Percentiles rank a stretch among this genome's conserved stretches.
These are phyloP conservation scores for Daedaleopsis nitida DNA, from an alignment of 768 basidiomycete species.

Conservation along the genomic window DNA sequence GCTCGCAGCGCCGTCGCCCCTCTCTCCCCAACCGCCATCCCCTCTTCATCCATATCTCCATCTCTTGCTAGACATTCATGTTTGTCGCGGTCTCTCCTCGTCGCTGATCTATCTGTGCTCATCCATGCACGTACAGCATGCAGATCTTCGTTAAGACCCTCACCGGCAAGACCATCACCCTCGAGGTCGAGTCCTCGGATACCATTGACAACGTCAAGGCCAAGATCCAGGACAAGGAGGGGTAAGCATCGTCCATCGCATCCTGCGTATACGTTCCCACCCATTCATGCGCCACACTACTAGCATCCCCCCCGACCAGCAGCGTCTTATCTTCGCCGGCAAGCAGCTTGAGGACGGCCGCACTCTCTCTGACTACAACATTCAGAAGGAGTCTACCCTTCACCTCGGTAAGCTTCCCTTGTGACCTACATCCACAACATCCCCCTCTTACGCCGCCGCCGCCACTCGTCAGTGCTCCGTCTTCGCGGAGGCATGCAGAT, in stretches of 20 bases:
- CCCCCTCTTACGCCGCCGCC: constrained; percentile 34
- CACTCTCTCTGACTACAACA: constrained; percentile 87
- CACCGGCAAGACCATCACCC: constrained; percentile 87
- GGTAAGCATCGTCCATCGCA: constrained; percentile 30
- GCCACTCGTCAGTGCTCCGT: constrained; percentile 24
- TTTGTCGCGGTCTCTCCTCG: background rate
- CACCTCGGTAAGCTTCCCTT: constrained; percentile 50
- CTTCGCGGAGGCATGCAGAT: constrained; percentile 38
- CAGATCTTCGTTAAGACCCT: constrained; percentile 90
- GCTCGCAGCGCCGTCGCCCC: constrained; percentile 4
- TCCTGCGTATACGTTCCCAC: background rate
- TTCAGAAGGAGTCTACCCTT: constrained; percentile 94
- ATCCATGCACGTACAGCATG: constrained; percentile 47
- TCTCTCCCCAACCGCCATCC: constrained; percentile 24
- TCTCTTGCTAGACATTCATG: background rate
- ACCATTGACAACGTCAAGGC: constrained; percentile 80
- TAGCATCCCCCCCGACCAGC: constrained; percentile 81
- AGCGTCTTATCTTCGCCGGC: constrained; percentile 94
- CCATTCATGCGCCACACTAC: background rate
- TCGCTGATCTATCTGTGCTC: background rate
- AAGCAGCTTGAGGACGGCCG: constrained; percentile 96
- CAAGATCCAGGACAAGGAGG: constrained; percentile 87
- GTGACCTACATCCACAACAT: constrained; percentile 34
- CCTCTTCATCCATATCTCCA: background rate
- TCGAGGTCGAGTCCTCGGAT: constrained; percentile 80